phyloP scores from a whole-genome alignment of 306 rosid species.

The Prunus persica region DNA sequence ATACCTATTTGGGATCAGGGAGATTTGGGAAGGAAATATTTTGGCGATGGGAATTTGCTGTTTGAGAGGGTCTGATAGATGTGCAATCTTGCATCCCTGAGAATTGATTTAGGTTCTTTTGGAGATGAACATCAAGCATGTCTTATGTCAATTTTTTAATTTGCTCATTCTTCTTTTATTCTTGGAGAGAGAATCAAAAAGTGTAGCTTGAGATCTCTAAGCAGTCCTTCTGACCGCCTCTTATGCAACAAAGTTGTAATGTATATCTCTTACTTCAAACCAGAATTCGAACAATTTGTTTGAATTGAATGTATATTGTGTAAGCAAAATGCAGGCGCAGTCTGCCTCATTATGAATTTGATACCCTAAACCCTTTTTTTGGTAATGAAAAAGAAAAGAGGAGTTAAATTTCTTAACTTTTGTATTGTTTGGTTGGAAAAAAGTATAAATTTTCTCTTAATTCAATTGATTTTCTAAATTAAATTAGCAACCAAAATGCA shows the following conservation, averaged over 20 bases:
- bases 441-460: too few species aligned
- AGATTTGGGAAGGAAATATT: not conserved
- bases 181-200: slow-evolving; percentile 13
- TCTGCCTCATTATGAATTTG: slow-evolving; percentile 9
- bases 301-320: slow-evolving; percentile 22
- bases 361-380: not conserved
- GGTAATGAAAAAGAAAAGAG: slow-evolving; percentile 9
- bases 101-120: slow-evolving; percentile 20
- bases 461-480: too few species aligned
- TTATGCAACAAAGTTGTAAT: slow-evolving; percentile 9
- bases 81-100: slow-evolving; percentile 25
- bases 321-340: not conserved
- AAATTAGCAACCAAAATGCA: too few species aligned
- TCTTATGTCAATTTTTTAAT: not conserved
- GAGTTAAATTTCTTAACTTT: not conserved
- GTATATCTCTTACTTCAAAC: slow-evolving; percentile 18
- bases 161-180: slow-evolving; percentile 24
- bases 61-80: slow-evolving; percentile 23
- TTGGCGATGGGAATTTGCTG: slow-evolving; percentile 7
- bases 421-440: not conserved
- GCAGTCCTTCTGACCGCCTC: too few species aligned
- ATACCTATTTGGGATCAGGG: too few species aligned
- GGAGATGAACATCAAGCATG: slow-evolving; percentile 18
- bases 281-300: slow-evolving; percentile 20
- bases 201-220: slow-evolving; percentile 19